Base-by-base conservation (phyloP, 768 basidiomycete genomes). In the Favolaschia claudopus region DNA sequence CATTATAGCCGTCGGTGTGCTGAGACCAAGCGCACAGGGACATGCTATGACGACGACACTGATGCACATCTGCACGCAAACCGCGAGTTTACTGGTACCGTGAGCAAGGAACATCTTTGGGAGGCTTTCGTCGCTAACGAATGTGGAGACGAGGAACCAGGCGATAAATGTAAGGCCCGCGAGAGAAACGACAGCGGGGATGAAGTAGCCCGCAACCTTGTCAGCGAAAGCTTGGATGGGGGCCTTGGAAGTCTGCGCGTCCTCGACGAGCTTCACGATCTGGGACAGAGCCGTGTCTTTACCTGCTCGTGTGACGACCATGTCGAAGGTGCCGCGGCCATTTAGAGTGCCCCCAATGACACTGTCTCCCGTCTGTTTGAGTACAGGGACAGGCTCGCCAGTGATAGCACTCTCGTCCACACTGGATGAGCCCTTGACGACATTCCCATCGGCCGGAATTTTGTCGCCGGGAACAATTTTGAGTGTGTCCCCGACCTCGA, bases 331-430 rank as follows among this genome's bases (percentile, higher is more conserved):
- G n/a, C 97, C 97, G 9, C 96, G 81, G 5, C 95, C 94, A 67
- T 99, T 99, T 71, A 99, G 88, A 0, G 97, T 99, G 0, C 97
- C 97, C 7, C 97, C 97, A 62, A 99, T 99, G 40, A 99, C 95
- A 36, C 76, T 70, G 68, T 96, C 93, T 5, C 95, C 95, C 7
- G 83, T 70, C 60, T 89, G 87, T 75, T 99, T 99, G 49, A 89
- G 77, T 9, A 93, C 87, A 5, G 96, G 93, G 2, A 96, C 74
- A 13, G 95, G 92, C 74, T 99, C 97, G 25, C 97, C 97, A 0
- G 97, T 97, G 62, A 97, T 87, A 14, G 96, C 96, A 68, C 94
- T 95, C 77, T 99, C 97, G 72, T 99, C 96, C 20, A 99, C 83
- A 50, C 86, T 89, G 7, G 94, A 95, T 4, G 89, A 87, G 4